Percentiles rank a stretch among this genome's conserved stretches.
These are phyloP conservation scores for Colletotrichum filicis DNA, from an alignment of 2,329 filamentous ascomycete species.

Conservation along the genomic window DNA sequence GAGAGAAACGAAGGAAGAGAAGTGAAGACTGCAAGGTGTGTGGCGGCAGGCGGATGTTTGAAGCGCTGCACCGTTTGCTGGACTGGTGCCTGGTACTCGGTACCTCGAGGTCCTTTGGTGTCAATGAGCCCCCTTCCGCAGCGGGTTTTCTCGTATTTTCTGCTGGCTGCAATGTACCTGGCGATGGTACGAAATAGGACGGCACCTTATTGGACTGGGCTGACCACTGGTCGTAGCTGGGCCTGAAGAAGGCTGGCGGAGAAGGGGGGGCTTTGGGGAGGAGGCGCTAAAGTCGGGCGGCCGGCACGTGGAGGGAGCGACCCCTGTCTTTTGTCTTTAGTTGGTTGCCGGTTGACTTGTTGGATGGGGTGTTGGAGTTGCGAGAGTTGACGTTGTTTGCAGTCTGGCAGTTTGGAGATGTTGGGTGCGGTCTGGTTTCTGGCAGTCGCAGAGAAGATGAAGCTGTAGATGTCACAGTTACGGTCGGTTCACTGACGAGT, in stretches of 20 bases:
- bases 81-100: slow-evolving; percentile 5
- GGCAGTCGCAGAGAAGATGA: too few species aligned
- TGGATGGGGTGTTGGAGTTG: background rate
- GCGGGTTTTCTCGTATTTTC: slow-evolving; percentile 10
- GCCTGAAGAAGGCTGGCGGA: slow-evolving; percentile 12
- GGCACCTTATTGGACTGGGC: slow-evolving; percentile 15
- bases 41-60: background rate
- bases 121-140: slow-evolving; percentile 5
- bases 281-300: slow-evolving; percentile 21
- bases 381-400: too few species aligned
- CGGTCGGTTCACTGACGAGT: too few species aligned
- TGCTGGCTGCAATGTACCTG: background rate
- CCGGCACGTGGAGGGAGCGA: slow-evolving; percentile 14
- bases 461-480: too few species aligned
- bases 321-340: background rate
- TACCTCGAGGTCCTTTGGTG: background rate
- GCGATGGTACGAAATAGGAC: background rate
- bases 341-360: background rate
- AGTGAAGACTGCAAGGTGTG: slow-evolving; percentile 11
- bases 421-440: too few species aligned
- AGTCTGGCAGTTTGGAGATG: too few species aligned
- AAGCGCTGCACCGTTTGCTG: slow-evolving; percentile 4
- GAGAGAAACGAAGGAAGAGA: background rate
- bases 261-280: background rate
- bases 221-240: background rate